Evolutionary conservation across 352 stramenopile species (phyloP), one percentile per base, ranked within the genome.

Genomic region (Globisporangium rhizosaccharum): DNA sequence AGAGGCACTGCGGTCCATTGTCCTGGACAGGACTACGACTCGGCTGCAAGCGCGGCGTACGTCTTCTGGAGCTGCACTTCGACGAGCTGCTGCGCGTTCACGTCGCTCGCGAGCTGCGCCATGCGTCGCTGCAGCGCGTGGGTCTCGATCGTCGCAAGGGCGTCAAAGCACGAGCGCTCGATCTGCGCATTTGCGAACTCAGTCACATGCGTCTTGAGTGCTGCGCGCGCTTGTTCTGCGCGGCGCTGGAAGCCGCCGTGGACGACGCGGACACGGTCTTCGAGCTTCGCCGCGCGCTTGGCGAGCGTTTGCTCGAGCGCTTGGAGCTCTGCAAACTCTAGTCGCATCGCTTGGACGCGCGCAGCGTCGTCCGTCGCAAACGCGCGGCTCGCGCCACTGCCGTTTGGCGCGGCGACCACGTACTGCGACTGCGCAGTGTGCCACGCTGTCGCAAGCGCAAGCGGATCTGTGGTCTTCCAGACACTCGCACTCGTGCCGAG

Each of bases 21-120:
- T 23, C 23, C 23, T 23, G 23, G 23, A 23, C 23, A 23, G 23
- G 23, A 10, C 30, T 36, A 30, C 33, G 28, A 61, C 44, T 80
- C 66, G 36, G 33, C 33, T 14, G 68, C 42, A 41, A 92, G 59
- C 46, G 69, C 63, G 14, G 82, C 81, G 51, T 85, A 94, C 50
- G 78, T 67, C 60, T 94, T 91, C 60, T 94, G 85, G 33, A 94
- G 70, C 61, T 82, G 75, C 26, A 90, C 77, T 73, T 94, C 81
- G n/a, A 67, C 58, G 33, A 87, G 61, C 47, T 92, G 80, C 63
- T 92, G 83, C 8, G 71, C 61, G 62, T 92, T 90, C 1, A 94
- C 74, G 20, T 94, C 79, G 45, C 72, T 79, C n/a, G 82, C 82
- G 30, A 90, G 65, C 20, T 72, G 77, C 28, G 63, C 44, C 65